A percentile compares a stretch with the other conserved stretches of the same genome.
phyloP scores from a whole-genome alignment of 2,329 filamentous ascomycete species.

The Phialophora expanda region DNA sequence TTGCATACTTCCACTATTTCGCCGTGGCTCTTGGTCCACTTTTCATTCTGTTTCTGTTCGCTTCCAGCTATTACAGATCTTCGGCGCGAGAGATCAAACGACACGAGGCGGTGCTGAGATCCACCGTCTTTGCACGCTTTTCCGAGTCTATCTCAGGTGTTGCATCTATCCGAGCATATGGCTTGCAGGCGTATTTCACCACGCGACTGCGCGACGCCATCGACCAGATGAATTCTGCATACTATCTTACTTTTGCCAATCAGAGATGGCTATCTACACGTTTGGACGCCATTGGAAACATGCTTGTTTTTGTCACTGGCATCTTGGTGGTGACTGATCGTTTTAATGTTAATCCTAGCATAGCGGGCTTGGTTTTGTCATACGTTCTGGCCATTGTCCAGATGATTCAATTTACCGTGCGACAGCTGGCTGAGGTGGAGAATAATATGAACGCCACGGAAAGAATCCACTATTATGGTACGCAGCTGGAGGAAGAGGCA shows the following conservation, averaged over 20 bases:
- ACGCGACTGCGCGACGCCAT: constrained; percentile 72
- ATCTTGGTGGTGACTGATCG: constrained; percentile 91
- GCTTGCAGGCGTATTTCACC: constrained; percentile 76
- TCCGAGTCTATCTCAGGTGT: constrained; percentile 84
- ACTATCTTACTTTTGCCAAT: constrained; percentile 93
- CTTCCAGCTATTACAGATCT: constrained; percentile 84
- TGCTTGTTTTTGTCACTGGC: constrained; percentile 84
- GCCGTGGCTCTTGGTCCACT: constrained; percentile 71
- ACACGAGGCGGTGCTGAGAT: constrained; percentile 87
- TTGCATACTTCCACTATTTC: constrained; percentile 94
- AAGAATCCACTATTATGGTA: constrained; percentile 87
- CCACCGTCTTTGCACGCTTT: constrained; percentile 87
- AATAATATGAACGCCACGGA: constrained; percentile 98
- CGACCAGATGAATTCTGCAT: constrained; percentile 91
- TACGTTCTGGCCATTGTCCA: constrained; percentile 94
- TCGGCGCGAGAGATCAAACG: constrained; percentile 95
- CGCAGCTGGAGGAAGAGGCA: constrained; percentile 84
- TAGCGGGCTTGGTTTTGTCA: constrained; percentile 83
- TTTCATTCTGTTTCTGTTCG: constrained; percentile 77
- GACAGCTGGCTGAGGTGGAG: constrained; percentile 92
- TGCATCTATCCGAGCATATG: constrained; percentile 87
- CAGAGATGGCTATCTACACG: constrained; percentile 90
- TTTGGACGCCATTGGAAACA: constrained; percentile 80
- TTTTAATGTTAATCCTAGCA: constrained; percentile 82
- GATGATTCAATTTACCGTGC: constrained; percentile 93